phyloP scores from a whole-genome alignment of 1,139 yeast species.

The Torulaspora pretoriensis region DNA sequence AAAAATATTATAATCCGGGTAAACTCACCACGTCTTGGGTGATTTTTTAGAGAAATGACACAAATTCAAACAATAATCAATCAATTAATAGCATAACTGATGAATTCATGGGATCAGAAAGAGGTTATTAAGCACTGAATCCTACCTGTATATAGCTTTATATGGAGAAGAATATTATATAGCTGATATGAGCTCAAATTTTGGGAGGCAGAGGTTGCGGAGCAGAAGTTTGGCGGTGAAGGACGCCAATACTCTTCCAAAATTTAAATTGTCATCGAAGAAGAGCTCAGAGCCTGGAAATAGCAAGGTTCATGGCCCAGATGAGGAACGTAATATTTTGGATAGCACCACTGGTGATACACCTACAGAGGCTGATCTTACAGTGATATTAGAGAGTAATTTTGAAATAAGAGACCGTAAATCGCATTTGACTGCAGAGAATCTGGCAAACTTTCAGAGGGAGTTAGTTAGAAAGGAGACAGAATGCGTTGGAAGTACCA shows the following conservation, averaged over 20 bases:
- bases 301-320: neutral
- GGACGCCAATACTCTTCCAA: neutral
- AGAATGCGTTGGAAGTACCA: conserved; percentile 15
- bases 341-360: neutral
- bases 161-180: no score
- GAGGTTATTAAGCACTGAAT: no score
- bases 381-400: conserved; percentile 5
- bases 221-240: neutral
- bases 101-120: neutral
- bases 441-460: conserved; percentile 19
- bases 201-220: neutral
- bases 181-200: neutral
- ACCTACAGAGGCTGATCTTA: conserved; percentile 5
- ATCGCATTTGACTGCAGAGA: conserved; percentile 15
- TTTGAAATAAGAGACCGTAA: conserved; percentile 4
- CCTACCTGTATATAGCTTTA: no score
- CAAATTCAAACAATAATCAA: conserved; percentile 1
- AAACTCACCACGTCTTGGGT: no score
- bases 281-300: no score
- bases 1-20: conserved; percentile 1
- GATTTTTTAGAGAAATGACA: no score
- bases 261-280: no score
- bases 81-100: neutral
- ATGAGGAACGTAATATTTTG: neutral
- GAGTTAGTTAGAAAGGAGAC: conserved; percentile 20